Evolutionary conservation across 1,284 basidiomycete genomes (phyloP).

Genomic region (Cystobasidium sp.): DNA sequence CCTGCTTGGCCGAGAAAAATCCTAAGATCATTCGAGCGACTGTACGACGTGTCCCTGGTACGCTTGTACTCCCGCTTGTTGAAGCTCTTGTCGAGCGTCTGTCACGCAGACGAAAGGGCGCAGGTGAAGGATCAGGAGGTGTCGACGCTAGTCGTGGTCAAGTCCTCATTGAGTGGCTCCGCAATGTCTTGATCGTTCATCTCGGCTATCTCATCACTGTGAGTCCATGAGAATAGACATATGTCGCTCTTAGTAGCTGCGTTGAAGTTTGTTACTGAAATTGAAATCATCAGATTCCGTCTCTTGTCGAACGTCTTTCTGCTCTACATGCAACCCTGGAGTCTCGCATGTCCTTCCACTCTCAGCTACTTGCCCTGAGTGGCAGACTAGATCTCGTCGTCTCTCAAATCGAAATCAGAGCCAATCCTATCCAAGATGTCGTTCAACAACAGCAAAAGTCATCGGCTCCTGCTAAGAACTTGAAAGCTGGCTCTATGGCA

Average conservation of each 20-base stretch:
- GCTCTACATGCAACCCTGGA: conserved; percentile 82
- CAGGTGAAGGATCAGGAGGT: conserved; percentile 73
- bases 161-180: conserved; percentile 85
- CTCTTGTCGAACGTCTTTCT: conserved; percentile 79
- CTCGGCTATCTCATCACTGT: conserved; percentile 94
- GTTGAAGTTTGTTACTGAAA: conserved; percentile 39
- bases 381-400: conserved; percentile 92
- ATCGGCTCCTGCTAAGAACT: neutral
- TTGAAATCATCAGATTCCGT: conserved; percentile 69
- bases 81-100: conserved; percentile 88
- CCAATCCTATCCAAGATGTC: conserved; percentile 46
- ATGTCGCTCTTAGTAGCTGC: conserved; percentile 1
- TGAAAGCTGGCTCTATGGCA: conserved; percentile 1
- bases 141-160: conserved; percentile 84
- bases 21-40: conserved; percentile 81
- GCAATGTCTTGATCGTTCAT: conserved; percentile 82
- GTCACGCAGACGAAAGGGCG: conserved; percentile 75
- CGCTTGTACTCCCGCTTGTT: conserved; percentile 83
- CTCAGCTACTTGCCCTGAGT: conserved; percentile 80
- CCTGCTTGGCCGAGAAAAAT: conserved; percentile 84
- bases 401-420: conserved; percentile 80
- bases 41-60: conserved; percentile 83
- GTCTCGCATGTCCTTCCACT: conserved; percentile 77
- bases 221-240: conserved; percentile 54
- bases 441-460: neutral